Percentiles rank a stretch among this genome's conserved stretches.
phyloP scores from a whole-genome alignment of 2,329 filamentous ascomycete genomes.

The Cercospora brassicicola region DNA sequence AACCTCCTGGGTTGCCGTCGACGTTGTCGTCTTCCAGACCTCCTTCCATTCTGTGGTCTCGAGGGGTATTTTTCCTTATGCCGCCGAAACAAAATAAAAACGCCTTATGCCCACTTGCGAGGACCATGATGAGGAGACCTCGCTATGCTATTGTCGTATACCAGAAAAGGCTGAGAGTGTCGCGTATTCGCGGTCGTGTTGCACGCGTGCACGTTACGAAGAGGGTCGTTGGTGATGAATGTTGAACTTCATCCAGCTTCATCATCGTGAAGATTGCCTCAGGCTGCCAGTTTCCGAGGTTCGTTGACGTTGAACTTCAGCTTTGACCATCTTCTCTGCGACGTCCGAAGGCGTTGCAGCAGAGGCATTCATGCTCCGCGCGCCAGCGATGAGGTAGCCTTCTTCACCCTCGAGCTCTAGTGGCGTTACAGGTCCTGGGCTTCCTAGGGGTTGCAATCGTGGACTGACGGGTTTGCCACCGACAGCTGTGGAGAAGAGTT shows the following conservation, averaged over 20 bases:
- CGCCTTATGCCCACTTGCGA: not conserved
- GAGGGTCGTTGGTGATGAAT: not conserved
- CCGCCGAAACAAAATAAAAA: not conserved
- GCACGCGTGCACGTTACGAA: not conserved
- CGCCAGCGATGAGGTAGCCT: conserved; percentile 50
- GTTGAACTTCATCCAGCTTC: not conserved
- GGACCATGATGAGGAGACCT: not conserved
- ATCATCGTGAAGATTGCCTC: not conserved
- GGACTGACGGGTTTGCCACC: conserved; percentile 49
- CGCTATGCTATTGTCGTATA: not conserved
- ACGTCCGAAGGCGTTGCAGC: conserved; percentile 35
- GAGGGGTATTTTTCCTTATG: not conserved
- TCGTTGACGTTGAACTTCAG: conserved; percentile 43
- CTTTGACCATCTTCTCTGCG: conserved; percentile 50
- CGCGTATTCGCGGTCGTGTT: not conserved
- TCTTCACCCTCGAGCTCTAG: conserved; percentile 49
- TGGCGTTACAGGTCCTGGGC: conserved; percentile 56
- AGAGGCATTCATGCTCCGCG: conserved; percentile 30
- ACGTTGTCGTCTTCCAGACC: not conserved
- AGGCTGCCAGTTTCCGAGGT: not conserved
- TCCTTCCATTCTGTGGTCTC: not conserved
- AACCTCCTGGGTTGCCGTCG: not conserved
- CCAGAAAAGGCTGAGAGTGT: not conserved
- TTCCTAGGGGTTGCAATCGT: conserved; percentile 51
- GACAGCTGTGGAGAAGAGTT: conserved; percentile 37